Conservation (phyloP, 2,329 filamentous ascomycete genomes). For the Paraphaeosphaeria sporulosa region DNA sequence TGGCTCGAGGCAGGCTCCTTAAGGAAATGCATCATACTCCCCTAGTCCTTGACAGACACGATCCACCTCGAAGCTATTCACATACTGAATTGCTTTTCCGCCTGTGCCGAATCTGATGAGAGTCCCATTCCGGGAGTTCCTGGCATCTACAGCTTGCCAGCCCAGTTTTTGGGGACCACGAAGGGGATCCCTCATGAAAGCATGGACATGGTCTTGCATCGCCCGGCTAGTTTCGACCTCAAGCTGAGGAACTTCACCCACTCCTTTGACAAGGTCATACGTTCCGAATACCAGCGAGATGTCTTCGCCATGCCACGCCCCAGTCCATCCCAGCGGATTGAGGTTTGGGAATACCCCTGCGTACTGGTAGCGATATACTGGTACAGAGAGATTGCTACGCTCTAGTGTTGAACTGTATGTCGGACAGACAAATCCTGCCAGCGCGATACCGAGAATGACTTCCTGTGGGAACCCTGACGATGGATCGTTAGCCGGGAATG, state of each 20-base stretch:
- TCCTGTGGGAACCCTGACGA: conserved; percentile 15
- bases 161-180: conserved; percentile 20
- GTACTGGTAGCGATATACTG: conserved; percentile 22
- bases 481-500: conserved; percentile 14
- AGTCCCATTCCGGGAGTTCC: conserved; percentile 18
- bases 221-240: conserved; percentile 38
- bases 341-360: conserved; percentile 23
- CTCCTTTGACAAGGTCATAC: conserved; percentile 17
- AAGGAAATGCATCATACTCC: conserved; percentile 22
- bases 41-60: conserved; percentile 21
- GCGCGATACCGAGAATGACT: not conserved
- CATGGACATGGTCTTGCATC: conserved; percentile 43
- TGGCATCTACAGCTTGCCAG: conserved; percentile 19
- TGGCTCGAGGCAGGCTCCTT: not conserved
- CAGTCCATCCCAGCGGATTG: conserved; percentile 19
- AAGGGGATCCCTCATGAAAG: conserved; percentile 40
- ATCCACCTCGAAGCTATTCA: conserved; percentile 24
- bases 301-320: conserved; percentile 28
- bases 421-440: conserved; percentile 20
- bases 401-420: conserved; percentile 19
- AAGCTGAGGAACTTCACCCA: conserved; percentile 23
- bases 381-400: conserved; percentile 16
- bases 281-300: conserved; percentile 32
- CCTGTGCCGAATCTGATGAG: conserved; percentile 22
- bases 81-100: conserved; percentile 19